These are phyloP conservation scores for Chaetomium fimeti DNA, from an alignment of 495 filamentous ascomycete species.

Conservation along the genomic window DNA sequence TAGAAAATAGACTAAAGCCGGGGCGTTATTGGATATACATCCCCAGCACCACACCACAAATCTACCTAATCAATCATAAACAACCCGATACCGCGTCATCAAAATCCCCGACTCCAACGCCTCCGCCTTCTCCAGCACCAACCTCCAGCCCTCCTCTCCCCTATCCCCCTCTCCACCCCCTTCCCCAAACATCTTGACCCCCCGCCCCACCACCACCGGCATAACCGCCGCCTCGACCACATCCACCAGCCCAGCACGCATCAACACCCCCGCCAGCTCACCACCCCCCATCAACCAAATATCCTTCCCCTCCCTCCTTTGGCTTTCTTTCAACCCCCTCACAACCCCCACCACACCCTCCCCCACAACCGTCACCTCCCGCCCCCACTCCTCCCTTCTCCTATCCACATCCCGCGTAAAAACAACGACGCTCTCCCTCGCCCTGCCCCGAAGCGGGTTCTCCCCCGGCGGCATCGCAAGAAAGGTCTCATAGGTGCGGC, in stretches of 20 bases:
- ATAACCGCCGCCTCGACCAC: constrained; percentile 26
- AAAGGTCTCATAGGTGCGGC: constrained; percentile 24
- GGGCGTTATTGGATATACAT: not conserved
- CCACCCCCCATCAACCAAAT: constrained; percentile 29
- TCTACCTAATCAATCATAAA: constrained; percentile 14
- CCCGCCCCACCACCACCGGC: constrained; percentile 23
- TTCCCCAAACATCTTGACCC: constrained; percentile 16
- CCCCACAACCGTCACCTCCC: constrained; percentile 13
- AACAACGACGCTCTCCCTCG: constrained; percentile 13
- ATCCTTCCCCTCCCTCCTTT: constrained; percentile 7
- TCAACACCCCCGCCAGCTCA: constrained; percentile 19
- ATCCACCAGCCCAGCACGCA: constrained; percentile 23
- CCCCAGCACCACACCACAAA: not conserved
- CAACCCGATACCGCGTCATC: constrained; percentile 23
- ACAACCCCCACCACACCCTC: constrained; percentile 7
- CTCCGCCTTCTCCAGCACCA: constrained; percentile 17
- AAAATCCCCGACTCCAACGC: constrained; percentile 21
- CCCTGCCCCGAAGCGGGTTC: constrained; percentile 10
- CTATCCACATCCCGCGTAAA: not conserved
- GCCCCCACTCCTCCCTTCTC: not conserved
- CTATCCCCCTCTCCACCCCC: not conserved
- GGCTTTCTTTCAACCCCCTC: constrained; percentile 5
- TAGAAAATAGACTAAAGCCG: not conserved
- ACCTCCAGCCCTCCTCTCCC: not conserved
- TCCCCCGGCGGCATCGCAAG: not conserved